Evolutionary conservation across 2,329 filamentous ascomycete species (phyloP), one percentile per base, ranked within the genome.

Genomic region (Neophaeococcomyces aloes): DNA sequence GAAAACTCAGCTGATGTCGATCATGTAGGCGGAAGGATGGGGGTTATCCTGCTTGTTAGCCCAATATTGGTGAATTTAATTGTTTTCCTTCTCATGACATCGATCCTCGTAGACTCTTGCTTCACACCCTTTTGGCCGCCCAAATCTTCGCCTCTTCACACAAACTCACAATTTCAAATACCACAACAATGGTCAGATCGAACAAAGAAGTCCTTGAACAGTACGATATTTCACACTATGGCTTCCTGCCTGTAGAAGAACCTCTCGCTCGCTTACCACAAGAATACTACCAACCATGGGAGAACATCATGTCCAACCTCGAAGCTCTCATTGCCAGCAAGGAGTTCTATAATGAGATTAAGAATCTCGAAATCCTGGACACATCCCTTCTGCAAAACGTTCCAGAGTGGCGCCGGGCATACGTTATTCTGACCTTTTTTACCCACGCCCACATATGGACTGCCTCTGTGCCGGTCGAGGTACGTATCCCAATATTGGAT

Each of bases 221-320:
- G 17, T 42, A 34, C 21, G 39, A 42, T 7, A 42, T 42, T 13
- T 42, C 39, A 14, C 39, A 42, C 31, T 42, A 86, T 64, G 88
- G 88, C 56, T 96, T 96, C 66, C 74, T 96, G 44, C 86, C 88
- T 2, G 72, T 82, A 49, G 75, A 79, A 48, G 67, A 81, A 45
- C 88, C 88, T 42, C 69, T 94, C 51, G 76, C 79, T 48, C 71
- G 75, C 38, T 76, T 95, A 13, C 78, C 84, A 13, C 81, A 91
- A 56, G 72, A 79, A 7, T 94, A 94, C 70, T 96, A 94, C 65
- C 78, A 81, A 61, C 86, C 86, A 52, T 96, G 88, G 88, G 88
- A 95, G 64, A 74, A 78, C 31, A 71, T 94, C 44, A 76, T 79
- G 23, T 72, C 76, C 54, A 87, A 89, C 56, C 72, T 95, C 14